phyloP scores from a whole-genome alignment of 495 filamentous ascomycete genomes.

The Acidiella bohemica region DNA sequence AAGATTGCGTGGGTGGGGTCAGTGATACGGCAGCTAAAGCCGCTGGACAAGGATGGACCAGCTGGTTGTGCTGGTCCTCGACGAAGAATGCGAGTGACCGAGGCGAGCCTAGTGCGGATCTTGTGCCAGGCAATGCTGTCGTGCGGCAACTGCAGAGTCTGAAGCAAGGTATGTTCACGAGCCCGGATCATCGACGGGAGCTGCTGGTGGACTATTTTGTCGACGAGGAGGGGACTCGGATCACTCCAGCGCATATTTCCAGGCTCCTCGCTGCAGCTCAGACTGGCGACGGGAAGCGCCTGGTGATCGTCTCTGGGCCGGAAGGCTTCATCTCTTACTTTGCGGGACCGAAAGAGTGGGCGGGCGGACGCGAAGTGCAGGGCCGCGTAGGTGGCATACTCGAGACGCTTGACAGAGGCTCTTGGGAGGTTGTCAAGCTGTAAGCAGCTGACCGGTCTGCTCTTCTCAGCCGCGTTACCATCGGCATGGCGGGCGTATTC shows the following conservation, averaged over 20 bases:
- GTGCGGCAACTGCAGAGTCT: conserved; percentile 44
- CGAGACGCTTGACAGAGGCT: conserved; percentile 37
- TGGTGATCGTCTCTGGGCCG: conserved; percentile 74
- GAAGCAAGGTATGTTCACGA: conserved; percentile 34
- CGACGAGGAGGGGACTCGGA: conserved; percentile 59
- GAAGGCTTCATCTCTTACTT: conserved; percentile 74
- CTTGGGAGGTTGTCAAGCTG: conserved; percentile 51
- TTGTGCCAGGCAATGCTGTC: conserved; percentile 28
- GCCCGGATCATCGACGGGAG: conserved; percentile 23
- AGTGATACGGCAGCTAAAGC: conserved; percentile 22
- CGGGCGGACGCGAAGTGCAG: conserved; percentile 55
- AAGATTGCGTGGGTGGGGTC: conserved; percentile 43
- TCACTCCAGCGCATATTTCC: conserved; percentile 40
- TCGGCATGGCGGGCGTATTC: no score
- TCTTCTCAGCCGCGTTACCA: no score
- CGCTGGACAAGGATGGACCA: neutral
- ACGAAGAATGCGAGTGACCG: neutral
- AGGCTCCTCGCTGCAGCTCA: conserved; percentile 10
- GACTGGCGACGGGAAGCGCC: conserved; percentile 31
- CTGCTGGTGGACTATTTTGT: conserved; percentile 57
- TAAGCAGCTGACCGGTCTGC: no score
- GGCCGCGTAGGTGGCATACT: conserved; percentile 45
- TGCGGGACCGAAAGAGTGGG: conserved; percentile 65
- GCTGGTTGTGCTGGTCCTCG: conserved; percentile 7
- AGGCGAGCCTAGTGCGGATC: conserved; percentile 21